phyloP scores from a whole-genome alignment of 1,139 yeast species.

The Sugiyamaella castrensis region DNA sequence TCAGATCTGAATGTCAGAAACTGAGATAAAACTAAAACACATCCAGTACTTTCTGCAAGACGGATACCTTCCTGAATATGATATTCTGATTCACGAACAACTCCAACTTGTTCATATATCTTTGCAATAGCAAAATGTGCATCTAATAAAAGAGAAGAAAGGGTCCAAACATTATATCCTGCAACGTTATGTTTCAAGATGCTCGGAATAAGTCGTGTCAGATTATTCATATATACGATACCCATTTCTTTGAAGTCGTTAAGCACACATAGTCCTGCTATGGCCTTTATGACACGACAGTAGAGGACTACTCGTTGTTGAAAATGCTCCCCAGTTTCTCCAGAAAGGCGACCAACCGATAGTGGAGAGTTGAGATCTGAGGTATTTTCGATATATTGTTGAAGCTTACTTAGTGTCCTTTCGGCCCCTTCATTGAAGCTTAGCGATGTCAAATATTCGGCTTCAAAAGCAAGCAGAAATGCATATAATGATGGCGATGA shows the following conservation, averaged over 20 bases:
- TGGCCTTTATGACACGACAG: conserved; percentile 5
- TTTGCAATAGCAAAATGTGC: conserved; percentile 23
- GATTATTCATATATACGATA: conserved; percentile 7
- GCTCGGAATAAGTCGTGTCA: conserved; percentile 5
- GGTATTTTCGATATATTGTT: conserved; percentile 1
- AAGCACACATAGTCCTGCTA: conserved; percentile 1
- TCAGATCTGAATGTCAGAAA: conserved; percentile 28
- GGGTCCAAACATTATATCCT: conserved; percentile 1
- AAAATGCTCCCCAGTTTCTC: conserved; percentile 9
- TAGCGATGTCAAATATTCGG: conserved; percentile 6
- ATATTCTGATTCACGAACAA: conserved; percentile 25
- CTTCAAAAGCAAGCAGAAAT: conserved; percentile 4
- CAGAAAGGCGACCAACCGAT: conserved; percentile 5
- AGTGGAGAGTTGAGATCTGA: conserved; percentile 5
- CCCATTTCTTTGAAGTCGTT: conserved; percentile 6
- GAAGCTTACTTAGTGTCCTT: background rate
- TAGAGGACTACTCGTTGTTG: conserved; percentile 8
- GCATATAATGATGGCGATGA: conserved; percentile 1
- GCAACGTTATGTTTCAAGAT: conserved; percentile 1
- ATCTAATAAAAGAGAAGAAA: conserved; percentile 20
- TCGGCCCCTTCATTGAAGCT: conserved; percentile 7
- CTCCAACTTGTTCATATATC: conserved; percentile 28
- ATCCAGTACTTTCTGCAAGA: conserved; percentile 20
- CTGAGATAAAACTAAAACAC: conserved; percentile 22
- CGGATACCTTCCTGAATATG: conserved; percentile 28